Base-by-base conservation (phyloP, 176 grass and related monocot genomes). In the Oryza meridionalis region DNA sequence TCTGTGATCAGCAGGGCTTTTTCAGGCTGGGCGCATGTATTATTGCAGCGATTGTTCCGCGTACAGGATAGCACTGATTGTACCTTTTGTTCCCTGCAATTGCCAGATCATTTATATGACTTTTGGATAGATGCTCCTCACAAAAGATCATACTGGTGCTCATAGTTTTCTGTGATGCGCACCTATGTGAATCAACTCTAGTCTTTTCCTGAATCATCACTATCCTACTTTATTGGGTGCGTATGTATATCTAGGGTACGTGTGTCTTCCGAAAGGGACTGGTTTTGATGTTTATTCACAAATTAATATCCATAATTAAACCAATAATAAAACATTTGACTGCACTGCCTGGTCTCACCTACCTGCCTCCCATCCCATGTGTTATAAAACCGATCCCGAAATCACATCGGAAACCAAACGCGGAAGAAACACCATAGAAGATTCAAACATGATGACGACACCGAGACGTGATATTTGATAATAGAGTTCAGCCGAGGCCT, bases 21-120 rank as follows among this genome's bases (percentile, higher is more conserved):
- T 86, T 77, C 74, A 62, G 84, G 66, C 27, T 32, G 70, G 69
- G 80, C 80, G 80, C 80, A 80, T 62, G 13, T 32, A 83, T 87
- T 75, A 87, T 90, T 87, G 80, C 75, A 80, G 79, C 80, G 84
- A 90, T 90, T 86, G 88, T 86, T 87, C 84, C 69, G 84, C 75
- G 31, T 53, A 87, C 70, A 80, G 64, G 76, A 75, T 87, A 80
- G 70, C 89, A 76, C 84, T 90, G 89, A 80, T 84, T 84, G 84
- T 70, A 79, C 84, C 84, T 87, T 90, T 84, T 87, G 84, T 70
- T 78, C 46, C 84, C 80, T 90, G 51, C 26, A 45, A 87, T 84
- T 84, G 80, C 84, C 66, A 81, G 77, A 76, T 77, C 64, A 35
- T 38, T 29, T 13, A 85, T 77, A 70, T 76, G 40, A 69, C 79